Evolutionary conservation across 352 stramenopile species (phyloP).

Genomic region (Phytophthora multivora): DNA sequence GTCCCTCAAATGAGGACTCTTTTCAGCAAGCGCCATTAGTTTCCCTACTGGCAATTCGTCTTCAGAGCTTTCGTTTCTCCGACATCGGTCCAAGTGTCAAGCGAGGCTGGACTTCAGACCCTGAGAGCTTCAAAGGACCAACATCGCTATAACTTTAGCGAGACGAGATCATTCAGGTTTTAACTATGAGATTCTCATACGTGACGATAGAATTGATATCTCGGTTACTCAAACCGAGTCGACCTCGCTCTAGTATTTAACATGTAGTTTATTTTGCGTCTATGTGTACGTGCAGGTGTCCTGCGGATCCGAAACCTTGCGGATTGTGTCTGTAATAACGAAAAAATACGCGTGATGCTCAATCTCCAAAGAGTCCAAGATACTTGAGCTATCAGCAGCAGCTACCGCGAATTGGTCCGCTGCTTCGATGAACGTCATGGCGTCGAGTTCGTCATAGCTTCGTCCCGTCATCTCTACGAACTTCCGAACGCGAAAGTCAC

Average conservation of each 20-base stretch:
- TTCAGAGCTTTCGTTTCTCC: background rate
- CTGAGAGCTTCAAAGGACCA: constrained; percentile 4
- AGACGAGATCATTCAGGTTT: no score
- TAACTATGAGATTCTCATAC: no score
- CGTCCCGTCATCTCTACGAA: constrained; percentile 60
- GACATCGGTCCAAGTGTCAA: constrained; percentile 4
- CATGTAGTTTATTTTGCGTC: background rate
- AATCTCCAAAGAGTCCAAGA: constrained; percentile 25
- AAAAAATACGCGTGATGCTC: constrained; percentile 20
- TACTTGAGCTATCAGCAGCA: constrained; percentile 21
- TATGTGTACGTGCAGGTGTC: constrained; percentile 22
- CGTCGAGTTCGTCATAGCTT: constrained; percentile 42
- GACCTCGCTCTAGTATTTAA: no score
- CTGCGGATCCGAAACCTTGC: constrained; percentile 19
- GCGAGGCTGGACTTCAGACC: background rate
- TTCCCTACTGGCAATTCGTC: background rate
- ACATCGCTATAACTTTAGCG: constrained; percentile 11
- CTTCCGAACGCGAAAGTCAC: constrained; percentile 62
- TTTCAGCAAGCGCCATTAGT: background rate
- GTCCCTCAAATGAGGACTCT: background rate
- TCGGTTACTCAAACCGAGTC: no score
- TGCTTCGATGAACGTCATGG: constrained; percentile 53
- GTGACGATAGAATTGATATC: no score
- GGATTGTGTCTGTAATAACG: constrained; percentile 13
- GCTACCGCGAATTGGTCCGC: constrained; percentile 39